Base-by-base conservation (phyloP, 495 filamentous ascomycete genomes). In the Aspergillus coremiiformis region DNA sequence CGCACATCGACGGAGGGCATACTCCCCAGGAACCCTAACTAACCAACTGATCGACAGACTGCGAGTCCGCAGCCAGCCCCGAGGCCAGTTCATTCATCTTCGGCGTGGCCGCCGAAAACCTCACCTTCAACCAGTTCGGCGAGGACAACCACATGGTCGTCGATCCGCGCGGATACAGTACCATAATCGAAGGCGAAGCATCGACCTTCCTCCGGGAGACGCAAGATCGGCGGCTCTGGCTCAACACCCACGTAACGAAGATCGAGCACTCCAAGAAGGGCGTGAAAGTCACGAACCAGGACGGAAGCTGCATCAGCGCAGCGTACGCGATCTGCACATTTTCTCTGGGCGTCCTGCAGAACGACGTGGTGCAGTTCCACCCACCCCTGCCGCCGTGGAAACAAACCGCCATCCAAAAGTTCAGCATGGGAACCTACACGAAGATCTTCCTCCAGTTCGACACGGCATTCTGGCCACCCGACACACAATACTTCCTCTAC, bases 361-460 rank as follows among this genome's bases (percentile, higher is more conserved):
- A 80, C 47, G 73, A 79, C 39, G 69, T 71, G 1, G 76, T 89
- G 4, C 65, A 60, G 0, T 89, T 88, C 61, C 55, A 66, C 10
- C 85, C 85, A 0, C 58, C 64, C 1, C 68, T 88, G 0, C 85
- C 85, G 0, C 58, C 65, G 14, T 87, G 84, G 84, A 89, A 90
- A 60, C 69, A 75, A 14, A 73, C 73, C 21, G 79, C 79, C 12
- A 83, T 87, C 54, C 74, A 79, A 5, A 77, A 75, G 35, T 86
- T 86, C 63, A 72, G 75, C 47, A 86, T 90, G 78, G 84, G 79
- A 14, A 88, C 82, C 0, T 90, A 87, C 68, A 89, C 84, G 47
- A 89, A 88, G 59, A 81, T 89, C 51, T 89, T 89, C 70, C 65
- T 87, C 1, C 84, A 84, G 50, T 89, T 88, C 64, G 75, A 79